Evolutionary conservation across 1,139 yeast genomes (phyloP).

Genomic region (Waltiozyma sp.): DNA sequence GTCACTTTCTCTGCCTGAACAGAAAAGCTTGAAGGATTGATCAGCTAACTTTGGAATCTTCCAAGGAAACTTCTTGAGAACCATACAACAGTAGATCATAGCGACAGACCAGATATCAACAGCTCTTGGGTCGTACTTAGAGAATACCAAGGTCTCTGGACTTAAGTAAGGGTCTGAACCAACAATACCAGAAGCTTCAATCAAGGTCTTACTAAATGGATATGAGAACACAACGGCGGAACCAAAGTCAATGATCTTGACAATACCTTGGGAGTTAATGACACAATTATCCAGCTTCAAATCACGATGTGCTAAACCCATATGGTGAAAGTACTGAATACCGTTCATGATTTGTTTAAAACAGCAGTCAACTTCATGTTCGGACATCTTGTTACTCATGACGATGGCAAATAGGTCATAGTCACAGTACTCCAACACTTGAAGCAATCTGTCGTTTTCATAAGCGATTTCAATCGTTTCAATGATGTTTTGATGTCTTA

Average conservation of each 20-base stretch:
- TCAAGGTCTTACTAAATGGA: constrained; percentile 73
- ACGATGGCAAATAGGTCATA: constrained; percentile 89
- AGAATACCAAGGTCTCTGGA: constrained; percentile 78
- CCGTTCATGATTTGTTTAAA: constrained; percentile 81
- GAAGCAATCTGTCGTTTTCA: constrained; percentile 78
- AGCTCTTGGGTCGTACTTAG: constrained; percentile 84
- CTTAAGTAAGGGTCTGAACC: constrained; percentile 94
- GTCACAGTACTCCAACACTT: constrained; percentile 94
- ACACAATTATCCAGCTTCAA: constrained; percentile 91
- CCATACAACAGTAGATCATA: constrained; percentile 89
- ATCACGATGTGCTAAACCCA: constrained; percentile 89
- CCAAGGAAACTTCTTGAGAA: constrained; percentile 92
- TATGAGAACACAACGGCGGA: constrained; percentile 89
- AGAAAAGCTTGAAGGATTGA: constrained; percentile 57
- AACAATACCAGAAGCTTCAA: constrained; percentile 81
- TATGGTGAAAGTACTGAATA: constrained; percentile 70
- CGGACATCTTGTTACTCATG: constrained; percentile 86
- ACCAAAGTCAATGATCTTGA: constrained; percentile 87
- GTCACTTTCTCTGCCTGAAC: constrained; percentile 33
- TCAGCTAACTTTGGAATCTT: constrained; percentile 85
- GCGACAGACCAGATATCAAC: constrained; percentile 95
- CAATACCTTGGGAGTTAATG: constrained; percentile 72
- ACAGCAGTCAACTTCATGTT: constrained; percentile 81
- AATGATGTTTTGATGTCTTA: constrained; percentile 83
- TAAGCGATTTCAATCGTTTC: constrained; percentile 87